phyloP scores from a whole-genome alignment of 2,329 filamentous ascomycete genomes.

The Didymella glomerata region DNA sequence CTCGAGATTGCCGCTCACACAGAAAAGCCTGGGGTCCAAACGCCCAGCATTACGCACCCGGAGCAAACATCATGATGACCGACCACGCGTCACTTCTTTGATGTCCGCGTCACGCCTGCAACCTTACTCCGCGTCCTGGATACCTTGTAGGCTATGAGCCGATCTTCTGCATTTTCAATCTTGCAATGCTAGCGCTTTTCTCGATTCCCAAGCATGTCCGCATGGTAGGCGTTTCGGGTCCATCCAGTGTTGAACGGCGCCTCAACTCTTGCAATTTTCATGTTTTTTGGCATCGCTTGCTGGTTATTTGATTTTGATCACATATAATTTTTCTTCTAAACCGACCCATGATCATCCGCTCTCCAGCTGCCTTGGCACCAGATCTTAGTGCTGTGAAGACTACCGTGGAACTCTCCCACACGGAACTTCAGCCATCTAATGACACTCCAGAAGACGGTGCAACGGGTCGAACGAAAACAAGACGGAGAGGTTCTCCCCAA shows the following conservation, averaged over 20 bases:
- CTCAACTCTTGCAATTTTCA: background rate
- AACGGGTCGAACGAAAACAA: background rate
- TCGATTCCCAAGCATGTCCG: slow-evolving; percentile 4
- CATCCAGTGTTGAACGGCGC: background rate
- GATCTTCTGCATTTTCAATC: background rate
- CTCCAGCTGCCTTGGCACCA: background rate
- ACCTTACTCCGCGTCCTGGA: background rate
- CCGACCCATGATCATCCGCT: background rate
- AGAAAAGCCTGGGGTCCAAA: slow-evolving; percentile 53
- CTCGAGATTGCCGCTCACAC: slow-evolving; percentile 52
- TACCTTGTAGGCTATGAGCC: background rate
- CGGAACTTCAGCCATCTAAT: background rate
- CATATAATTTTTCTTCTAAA: background rate
- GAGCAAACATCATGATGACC: slow-evolving; percentile 26
- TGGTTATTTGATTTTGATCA: background rate
- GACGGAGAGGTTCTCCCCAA: background rate
- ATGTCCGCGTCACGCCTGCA: background rate
- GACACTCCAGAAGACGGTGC: background rate
- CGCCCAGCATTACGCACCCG: slow-evolving; percentile 44
- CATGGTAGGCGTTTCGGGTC: slow-evolving; percentile 18
- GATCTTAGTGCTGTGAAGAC: background rate
- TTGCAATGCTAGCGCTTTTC: slow-evolving; percentile 1
- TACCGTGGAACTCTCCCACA: background rate
- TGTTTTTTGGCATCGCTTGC: slow-evolving; percentile 13
- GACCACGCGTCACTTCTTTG: background rate